Conservation (phyloP, 2,329 filamentous ascomycete species). For the Lithohypha guttulata region DNA sequence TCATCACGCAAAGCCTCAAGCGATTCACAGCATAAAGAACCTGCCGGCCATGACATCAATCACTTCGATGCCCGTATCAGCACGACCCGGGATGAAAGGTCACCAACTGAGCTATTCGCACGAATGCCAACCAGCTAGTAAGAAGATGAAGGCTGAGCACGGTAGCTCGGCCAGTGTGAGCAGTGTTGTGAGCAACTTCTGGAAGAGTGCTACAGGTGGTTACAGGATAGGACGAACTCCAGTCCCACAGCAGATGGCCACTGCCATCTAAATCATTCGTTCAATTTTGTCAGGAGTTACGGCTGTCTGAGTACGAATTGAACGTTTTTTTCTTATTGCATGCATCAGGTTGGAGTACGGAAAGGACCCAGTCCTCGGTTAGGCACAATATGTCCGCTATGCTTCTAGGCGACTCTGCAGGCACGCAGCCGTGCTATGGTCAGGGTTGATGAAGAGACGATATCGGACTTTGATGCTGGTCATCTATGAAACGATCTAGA, state of each 20-base stretch:
- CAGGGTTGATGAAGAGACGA: not conserved
- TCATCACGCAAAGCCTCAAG: slow-evolving; percentile 16
- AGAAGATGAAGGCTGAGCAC: slow-evolving; percentile 29
- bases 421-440: slow-evolving; percentile 4
- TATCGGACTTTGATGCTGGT: slow-evolving; percentile 1
- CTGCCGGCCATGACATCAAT: slow-evolving; percentile 20
- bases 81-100: slow-evolving; percentile 25
- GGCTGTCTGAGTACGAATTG: not conserved
- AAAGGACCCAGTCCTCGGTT: not conserved
- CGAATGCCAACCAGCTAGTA: slow-evolving; percentile 29
- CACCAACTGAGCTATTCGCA: slow-evolving; percentile 22
- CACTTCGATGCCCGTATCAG: slow-evolving; percentile 22
- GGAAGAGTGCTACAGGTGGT: slow-evolving; percentile 32
- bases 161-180: slow-evolving; percentile 22
- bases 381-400: not conserved
- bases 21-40: slow-evolving; percentile 2
- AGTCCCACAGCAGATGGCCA: slow-evolving; percentile 11
- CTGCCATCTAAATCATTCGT: not conserved
- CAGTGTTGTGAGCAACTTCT: slow-evolving; percentile 33
- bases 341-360: slow-evolving; percentile 1
- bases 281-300: not conserved
- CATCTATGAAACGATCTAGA: slow-evolving; percentile 2
- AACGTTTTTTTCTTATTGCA: not conserved
- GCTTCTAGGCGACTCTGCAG: not conserved
- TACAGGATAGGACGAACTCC: slow-evolving; percentile 24